phyloP scores from a whole-genome alignment of 768 basidiomycete genomes.

The Astraeus odoratus region DNA sequence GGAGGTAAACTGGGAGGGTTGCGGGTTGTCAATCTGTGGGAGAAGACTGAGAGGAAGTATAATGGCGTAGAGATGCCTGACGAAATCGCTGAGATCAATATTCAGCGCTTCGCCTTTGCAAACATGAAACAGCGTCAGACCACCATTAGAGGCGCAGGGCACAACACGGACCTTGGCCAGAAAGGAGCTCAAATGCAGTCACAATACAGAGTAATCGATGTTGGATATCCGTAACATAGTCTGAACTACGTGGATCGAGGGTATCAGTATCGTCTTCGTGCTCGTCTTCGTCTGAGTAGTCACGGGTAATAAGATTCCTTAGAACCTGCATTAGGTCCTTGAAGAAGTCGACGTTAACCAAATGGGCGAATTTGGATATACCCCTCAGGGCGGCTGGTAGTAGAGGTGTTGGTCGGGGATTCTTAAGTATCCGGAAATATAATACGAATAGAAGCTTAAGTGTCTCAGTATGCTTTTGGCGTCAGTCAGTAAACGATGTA shows the following conservation, averaged over 20 bases:
- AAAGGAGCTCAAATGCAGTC: constrained; percentile 84
- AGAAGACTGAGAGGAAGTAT: constrained; percentile 47
- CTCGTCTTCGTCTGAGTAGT: constrained; percentile 32
- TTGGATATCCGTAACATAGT: constrained; percentile 38
- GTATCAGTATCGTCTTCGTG: constrained; percentile 36
- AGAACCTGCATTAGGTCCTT: constrained; percentile 64
- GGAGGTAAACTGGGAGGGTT: constrained; percentile 10
- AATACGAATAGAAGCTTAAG: constrained; percentile 94
- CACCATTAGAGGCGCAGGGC: constrained; percentile 5
- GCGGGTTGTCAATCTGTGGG: constrained; percentile 52
- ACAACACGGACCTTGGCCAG: constrained; percentile 74
- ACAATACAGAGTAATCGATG: constrained; percentile 79
- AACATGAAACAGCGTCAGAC: constrained; percentile 1
- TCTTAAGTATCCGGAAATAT: constrained; percentile 94
- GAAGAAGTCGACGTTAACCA: constrained; percentile 98
- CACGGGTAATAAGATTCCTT: constrained; percentile 62
- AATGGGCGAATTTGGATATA: constrained; percentile 88
- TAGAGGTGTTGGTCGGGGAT: constrained; percentile 38
- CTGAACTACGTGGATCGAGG: constrained; percentile 21
- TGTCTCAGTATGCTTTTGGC: constrained; percentile 87
- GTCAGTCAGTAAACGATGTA: constrained; percentile 14
- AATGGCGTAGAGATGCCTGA: constrained; percentile 75
- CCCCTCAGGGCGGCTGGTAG: constrained; percentile 79
- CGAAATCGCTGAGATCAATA: constrained; percentile 84
- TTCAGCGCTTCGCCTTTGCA: constrained; percentile 93